Evolutionary conservation across 768 basidiomycete genomes (phyloP), one percentile per base, ranked within the genome.

Genomic region (Leccinellum albellum): DNA sequence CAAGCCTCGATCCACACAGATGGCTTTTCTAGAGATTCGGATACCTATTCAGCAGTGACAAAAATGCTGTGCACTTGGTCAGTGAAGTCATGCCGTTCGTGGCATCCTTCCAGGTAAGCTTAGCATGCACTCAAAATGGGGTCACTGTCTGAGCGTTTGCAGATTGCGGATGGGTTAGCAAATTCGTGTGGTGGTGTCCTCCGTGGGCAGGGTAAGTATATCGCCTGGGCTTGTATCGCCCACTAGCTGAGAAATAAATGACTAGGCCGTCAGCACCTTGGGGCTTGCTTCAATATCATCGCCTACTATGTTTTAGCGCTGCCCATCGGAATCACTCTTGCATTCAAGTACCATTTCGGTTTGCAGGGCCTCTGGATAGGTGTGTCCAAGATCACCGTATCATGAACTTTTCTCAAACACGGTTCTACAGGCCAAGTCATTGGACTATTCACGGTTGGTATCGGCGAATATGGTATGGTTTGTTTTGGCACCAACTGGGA

Each of bases 201-300:
- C 28, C 77, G 79, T 51, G 79, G 81, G 2, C 78, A 79, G 64
- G 79, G 78, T 75, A 51, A 53, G 62, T 33, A 42, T 20, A 20
- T 20, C 21, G 33, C 3, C 24, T 13, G 12, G 0, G 5, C 32
- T 15, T 12, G 13, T 31, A 17, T 17, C n/a, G 15, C 28, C 29
- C 6, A 13, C 12, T 9, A 7, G 21, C 62, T 61, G 37, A 70
- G 15, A 33, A 26, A 57, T 15, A 35, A 21, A 33, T 20, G 21
- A 47, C 53, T 61, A 74, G 77, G 76, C 7, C 69, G 86, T 20
- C 89, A 91, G 66, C 84, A 86, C 58, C 78, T 90, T 17, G 89
- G 88, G 7, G 88, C 89, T 8, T 62, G 83, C 7, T 89, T 90
- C 74, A 89, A 91, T 66, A 66, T 87, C 24, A 71, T 88, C 15